phyloP scores from a whole-genome alignment of 805 yeast genomes.

The Brettanomyces anomalus region DNA sequence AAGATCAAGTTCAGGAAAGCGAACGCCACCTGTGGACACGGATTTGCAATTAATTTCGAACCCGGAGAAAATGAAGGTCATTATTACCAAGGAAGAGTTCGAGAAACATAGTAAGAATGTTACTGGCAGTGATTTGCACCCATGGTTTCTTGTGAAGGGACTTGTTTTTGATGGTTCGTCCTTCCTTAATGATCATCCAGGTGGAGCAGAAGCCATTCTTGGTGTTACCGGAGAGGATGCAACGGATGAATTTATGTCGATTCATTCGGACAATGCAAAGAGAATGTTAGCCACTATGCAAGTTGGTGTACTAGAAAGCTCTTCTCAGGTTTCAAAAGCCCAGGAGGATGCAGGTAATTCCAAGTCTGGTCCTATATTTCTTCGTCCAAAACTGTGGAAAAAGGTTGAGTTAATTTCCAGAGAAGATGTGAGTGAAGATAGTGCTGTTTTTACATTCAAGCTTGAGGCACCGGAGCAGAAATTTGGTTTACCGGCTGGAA shows the following conservation, averaged over 20 bases:
- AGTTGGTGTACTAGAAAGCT: slow-evolving; percentile 11
- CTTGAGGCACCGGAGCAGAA: slow-evolving; percentile 24
- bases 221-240: not conserved
- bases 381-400: slow-evolving; percentile 25
- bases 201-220: slow-evolving; percentile 1
- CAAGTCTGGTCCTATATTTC: slow-evolving; percentile 8
- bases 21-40: slow-evolving; percentile 11
- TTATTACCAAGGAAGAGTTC: slow-evolving; percentile 9
- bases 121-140: slow-evolving; percentile 1
- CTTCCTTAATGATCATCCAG: slow-evolving; percentile 1
- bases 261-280: slow-evolving; percentile 25
- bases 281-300: slow-evolving; percentile 20
- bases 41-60: slow-evolving; percentile 22
- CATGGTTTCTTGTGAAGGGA: not conserved
- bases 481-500: slow-evolving; percentile 26
- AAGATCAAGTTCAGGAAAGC: not conserved
- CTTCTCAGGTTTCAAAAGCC: not conserved
- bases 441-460: slow-evolving; percentile 22
- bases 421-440: slow-evolving; percentile 20
- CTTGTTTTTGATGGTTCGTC: not conserved
- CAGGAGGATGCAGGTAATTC: too few species aligned
- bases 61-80: slow-evolving; percentile 15
- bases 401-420: slow-evolving; percentile 14
- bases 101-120: slow-evolving; percentile 2
- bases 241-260: slow-evolving; percentile 24